Evolutionary conservation across 129 eudicot species (phyloP).

Genomic region (Deinandra increscens): DNA sequence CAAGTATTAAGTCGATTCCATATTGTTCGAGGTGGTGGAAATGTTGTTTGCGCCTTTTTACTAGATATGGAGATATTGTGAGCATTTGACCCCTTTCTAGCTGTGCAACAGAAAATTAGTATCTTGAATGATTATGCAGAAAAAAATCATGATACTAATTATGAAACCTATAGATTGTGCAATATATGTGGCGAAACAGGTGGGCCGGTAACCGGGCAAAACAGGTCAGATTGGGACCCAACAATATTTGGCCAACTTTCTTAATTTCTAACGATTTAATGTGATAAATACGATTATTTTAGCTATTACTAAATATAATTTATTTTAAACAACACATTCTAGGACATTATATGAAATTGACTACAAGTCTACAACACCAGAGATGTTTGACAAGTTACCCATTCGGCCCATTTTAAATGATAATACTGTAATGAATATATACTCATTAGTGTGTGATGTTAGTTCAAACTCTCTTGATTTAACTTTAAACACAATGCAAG

Average conservation of each 20-base stretch:
- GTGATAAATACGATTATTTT: not conserved
- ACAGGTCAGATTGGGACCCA: too few relatives aligned
- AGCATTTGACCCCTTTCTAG: constrained; percentile 86
- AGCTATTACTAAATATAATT: not conserved
- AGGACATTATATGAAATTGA: not conserved
- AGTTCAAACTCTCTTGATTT: not conserved
- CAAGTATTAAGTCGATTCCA: constrained; percentile 71
- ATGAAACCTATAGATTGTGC: not conserved
- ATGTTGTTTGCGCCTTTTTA: constrained; percentile 83
- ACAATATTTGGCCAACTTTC: not conserved
- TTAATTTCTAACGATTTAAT: not conserved
- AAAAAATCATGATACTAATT: not conserved
- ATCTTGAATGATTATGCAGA: constrained; percentile 3
- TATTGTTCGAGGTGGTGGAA: constrained; percentile 69
- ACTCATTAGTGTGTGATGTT: not conserved
- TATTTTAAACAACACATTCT: not conserved
- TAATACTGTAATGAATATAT: not conserved
- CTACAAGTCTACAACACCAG: not conserved
- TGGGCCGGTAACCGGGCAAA: too few relatives aligned
- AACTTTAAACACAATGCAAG: constrained; percentile 2
- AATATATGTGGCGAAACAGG: too few relatives aligned
- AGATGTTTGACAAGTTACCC: not conserved
- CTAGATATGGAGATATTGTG: constrained; percentile 66
- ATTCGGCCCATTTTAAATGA: not conserved
- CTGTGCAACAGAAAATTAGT: constrained; percentile 40